Conservation (phyloP, 495 filamentous ascomycete species). For the Aspergillus mulundensis region DNA sequence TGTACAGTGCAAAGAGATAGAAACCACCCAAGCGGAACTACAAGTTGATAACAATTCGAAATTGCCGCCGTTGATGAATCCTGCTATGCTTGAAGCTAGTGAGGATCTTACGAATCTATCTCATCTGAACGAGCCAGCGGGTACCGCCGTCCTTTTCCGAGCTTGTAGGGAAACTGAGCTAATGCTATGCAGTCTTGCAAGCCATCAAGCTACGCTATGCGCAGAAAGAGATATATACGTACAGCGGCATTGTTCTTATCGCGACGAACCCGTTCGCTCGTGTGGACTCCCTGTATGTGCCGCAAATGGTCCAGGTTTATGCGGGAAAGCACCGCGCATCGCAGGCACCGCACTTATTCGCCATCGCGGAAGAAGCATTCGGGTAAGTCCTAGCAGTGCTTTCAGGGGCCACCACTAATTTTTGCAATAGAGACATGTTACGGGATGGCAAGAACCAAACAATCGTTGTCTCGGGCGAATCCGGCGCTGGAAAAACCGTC, state of each 20-base stretch:
- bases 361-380: conserved; percentile 98
- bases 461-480: conserved; percentile 97
- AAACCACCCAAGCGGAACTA: conserved; percentile 75
- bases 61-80: conserved; percentile 95
- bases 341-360: conserved; percentile 96
- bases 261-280: conserved; percentile 97
- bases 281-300: conserved; percentile 97
- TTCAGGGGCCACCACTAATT: not conserved
- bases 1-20: conserved; percentile 69
- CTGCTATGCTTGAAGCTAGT: conserved; percentile 95
- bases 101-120: conserved; percentile 98
- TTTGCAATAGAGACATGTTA: conserved; percentile 77
- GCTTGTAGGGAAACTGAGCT: conserved; percentile 21
- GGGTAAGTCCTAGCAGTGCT: conserved; percentile 56
- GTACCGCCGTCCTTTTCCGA: conserved; percentile 46
- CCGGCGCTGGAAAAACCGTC: conserved; percentile 97
- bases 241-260: conserved; percentile 97
- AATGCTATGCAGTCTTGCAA: conserved; percentile 71
- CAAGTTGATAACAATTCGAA: conserved; percentile 65
- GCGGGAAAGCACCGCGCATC: conserved; percentile 95
- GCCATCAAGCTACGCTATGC: conserved; percentile 96
- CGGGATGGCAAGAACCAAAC: conserved; percentile 95
- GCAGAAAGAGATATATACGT: conserved; percentile 99
- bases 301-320: conserved; percentile 98
- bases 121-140: conserved; percentile 96